A percentile compares a stretch with the other conserved stretches of the same genome.
phyloP scores from a whole-genome alignment of 1,139 yeast genomes.

The Suhomyces panamericanus region DNA sequence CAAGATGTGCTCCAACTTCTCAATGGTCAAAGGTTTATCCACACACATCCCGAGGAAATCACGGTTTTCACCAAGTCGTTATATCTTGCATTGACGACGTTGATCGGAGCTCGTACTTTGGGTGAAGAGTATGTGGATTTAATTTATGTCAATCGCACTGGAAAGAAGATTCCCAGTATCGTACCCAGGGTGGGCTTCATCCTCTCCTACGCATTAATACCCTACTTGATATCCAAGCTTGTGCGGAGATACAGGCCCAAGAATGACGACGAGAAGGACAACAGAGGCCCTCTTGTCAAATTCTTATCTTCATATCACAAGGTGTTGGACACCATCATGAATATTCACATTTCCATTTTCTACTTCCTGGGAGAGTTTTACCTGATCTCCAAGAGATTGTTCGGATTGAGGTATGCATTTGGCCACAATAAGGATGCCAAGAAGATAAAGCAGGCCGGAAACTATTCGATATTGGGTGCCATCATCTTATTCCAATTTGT shows the following conservation, averaged over 20 bases:
- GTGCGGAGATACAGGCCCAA: slow-evolving; percentile 28
- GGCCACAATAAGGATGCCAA: slow-evolving; percentile 59
- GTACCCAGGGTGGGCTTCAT: slow-evolving; percentile 54
- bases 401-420: slow-evolving; percentile 77
- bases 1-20: slow-evolving; percentile 55
- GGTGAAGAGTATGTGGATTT: slow-evolving; percentile 96
- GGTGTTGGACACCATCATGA: slow-evolving; percentile 53
- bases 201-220: slow-evolving; percentile 54
- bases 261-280: slow-evolving; percentile 25
- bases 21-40: slow-evolving; percentile 69
- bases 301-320: slow-evolving; percentile 41
- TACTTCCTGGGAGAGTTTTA: slow-evolving; percentile 82
- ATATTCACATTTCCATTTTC: slow-evolving; percentile 75
- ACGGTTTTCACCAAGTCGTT: slow-evolving; percentile 56
- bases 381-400: slow-evolving; percentile 69
- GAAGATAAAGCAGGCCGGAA: slow-evolving; percentile 47
- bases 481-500: slow-evolving; percentile 62
- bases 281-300: slow-evolving; percentile 15
- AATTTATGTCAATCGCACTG: slow-evolving; percentile 60
- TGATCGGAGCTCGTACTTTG: slow-evolving; percentile 73
- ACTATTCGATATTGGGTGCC: slow-evolving; percentile 77
- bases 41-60: slow-evolving; percentile 63
- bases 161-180: slow-evolving; percentile 49
- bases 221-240: slow-evolving; percentile 47
- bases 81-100: slow-evolving; percentile 71